Percentiles rank a stretch among this genome's conserved stretches.
Evolutionary conservation across 2,329 filamentous ascomycete species (phyloP).

Genomic region (Pseudocercospora musae): DNA sequence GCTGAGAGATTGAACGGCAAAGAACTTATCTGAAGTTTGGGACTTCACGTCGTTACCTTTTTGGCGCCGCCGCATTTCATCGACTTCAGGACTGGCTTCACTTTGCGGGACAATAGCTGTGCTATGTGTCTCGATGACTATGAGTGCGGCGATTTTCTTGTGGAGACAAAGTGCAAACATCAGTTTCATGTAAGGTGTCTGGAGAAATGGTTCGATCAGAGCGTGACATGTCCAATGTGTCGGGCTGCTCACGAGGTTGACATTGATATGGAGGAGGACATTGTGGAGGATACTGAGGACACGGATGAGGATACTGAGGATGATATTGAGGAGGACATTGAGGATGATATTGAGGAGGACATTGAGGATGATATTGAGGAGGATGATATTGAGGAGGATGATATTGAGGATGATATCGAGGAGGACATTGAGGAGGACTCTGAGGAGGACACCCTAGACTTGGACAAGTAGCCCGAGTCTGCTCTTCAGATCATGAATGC

Average conservation of each 20-base stretch:
- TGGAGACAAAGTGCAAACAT: not conserved
- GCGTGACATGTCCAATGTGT: not conserved
- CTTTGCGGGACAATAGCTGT: not conserved
- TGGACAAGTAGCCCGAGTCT: not conserved
- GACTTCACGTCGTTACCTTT: not conserved
- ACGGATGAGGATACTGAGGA: not conserved
- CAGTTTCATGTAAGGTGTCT: not conserved
- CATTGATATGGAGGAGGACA: not conserved
- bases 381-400: too few relatives aligned
- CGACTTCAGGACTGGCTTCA: not conserved
- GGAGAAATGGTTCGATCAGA: not conserved
- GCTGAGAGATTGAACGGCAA: not conserved
- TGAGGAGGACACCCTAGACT: not conserved
- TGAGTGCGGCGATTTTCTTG: not conserved
- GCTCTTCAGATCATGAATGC: not conserved
- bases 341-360: not conserved
- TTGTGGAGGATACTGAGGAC: not conserved
- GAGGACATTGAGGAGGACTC: too few relatives aligned
- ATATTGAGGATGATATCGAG: not conserved
- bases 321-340: not conserved
- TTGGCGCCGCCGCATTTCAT: not conserved
- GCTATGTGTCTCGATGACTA: not conserved
- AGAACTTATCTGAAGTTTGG: not conserved
- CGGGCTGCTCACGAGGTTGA: not conserved
- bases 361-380: not conserved